Evolutionary conservation across 1,139 yeast species (phyloP), one percentile per base, ranked within the genome.

Genomic region (Debaryomyces fabryi): DNA sequence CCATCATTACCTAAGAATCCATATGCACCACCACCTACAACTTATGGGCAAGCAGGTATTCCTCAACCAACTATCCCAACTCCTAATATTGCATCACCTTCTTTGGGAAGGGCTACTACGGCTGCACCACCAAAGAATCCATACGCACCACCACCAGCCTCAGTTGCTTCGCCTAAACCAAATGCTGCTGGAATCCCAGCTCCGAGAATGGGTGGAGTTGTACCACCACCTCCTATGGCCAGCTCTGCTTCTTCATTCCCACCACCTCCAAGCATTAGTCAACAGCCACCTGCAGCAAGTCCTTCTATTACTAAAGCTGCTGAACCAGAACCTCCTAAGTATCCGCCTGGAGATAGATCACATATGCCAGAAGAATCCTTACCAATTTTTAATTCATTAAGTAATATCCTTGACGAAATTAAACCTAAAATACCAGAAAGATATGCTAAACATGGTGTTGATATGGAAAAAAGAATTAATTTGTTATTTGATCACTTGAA

Each of bases 401-500:
- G 74, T 21, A 64, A 68, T 5, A 83, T 83, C 55, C 68, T 88
- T 55, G 80, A 76, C 39, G 76, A 81, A 21, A 83, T 89, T 23
- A 82, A 84, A 58, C 96, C 96, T 18, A 74, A 74, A 43, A 80
- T 91, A 44, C 97, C 97, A 20, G 88, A 82, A 48, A 85, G 82
- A 63, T 90, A 82, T 62, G 67, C 77, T 35, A 86, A 83, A 54
- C 97, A 91, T 62, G 81, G 88, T 44, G 74, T 73, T 46, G 98
- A 93, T 64, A 85, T 96, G 65, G 93, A 85, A 58, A 86, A 86
- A 71, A 82, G 98, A 65, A 71, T 93, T 52, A 80, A 82, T 56
- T 79, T 90, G 49, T 74, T 93, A 58, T 90, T 81, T 65, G 93
- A 86, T 58, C 93, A 86, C 60, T 80, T 93, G 71, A 88, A 87